These are phyloP conservation scores for Cystofilobasidium ferigula DNA, from an alignment of 768 basidiomycete species.

Conservation along the genomic window DNA sequence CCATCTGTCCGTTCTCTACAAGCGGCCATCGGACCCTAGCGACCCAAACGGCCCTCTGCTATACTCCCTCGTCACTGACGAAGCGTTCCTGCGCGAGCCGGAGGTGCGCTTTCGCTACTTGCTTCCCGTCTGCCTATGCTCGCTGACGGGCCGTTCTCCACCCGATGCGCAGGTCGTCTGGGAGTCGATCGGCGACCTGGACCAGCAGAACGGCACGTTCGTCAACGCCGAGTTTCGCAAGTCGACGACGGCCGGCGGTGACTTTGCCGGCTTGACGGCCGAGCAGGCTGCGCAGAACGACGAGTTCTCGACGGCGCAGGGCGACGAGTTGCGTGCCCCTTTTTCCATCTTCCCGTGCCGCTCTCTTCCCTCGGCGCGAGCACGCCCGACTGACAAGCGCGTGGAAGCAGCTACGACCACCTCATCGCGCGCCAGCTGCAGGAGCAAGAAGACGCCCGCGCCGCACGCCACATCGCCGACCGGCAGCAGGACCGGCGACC, in stretches of 20 bases:
- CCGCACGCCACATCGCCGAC: constrained; percentile 25
- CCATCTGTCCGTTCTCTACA: constrained; percentile 78
- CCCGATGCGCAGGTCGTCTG: constrained; percentile 51
- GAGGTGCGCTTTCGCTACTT: constrained; percentile 33
- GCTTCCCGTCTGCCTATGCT: no score
- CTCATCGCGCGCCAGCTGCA: constrained; percentile 65
- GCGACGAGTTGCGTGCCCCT: constrained; percentile 44
- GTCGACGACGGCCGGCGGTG: constrained; percentile 58
- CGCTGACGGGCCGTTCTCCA: no score
- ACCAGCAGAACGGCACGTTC: constrained; percentile 64
- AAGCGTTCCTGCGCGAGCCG: constrained; percentile 63
- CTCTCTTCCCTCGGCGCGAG: background rate
- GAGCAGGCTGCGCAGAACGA: constrained; percentile 20
- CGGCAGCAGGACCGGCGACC: background rate
- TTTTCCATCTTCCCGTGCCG: constrained; percentile 10
- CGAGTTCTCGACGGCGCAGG: constrained; percentile 17
- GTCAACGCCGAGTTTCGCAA: constrained; percentile 60
- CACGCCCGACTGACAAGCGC: no score
- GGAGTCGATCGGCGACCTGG: constrained; percentile 82
- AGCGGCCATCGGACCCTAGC: constrained; percentile 38
- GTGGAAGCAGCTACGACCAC: constrained; percentile 38
- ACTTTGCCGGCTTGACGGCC: constrained; percentile 43
- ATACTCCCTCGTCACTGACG: constrained; percentile 76
- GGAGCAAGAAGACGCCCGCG: constrained; percentile 58
- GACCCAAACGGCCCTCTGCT: constrained; percentile 43